Base-by-base conservation (phyloP, 768 basidiomycete species). In the Rhizopogon vesiculosus region DNA sequence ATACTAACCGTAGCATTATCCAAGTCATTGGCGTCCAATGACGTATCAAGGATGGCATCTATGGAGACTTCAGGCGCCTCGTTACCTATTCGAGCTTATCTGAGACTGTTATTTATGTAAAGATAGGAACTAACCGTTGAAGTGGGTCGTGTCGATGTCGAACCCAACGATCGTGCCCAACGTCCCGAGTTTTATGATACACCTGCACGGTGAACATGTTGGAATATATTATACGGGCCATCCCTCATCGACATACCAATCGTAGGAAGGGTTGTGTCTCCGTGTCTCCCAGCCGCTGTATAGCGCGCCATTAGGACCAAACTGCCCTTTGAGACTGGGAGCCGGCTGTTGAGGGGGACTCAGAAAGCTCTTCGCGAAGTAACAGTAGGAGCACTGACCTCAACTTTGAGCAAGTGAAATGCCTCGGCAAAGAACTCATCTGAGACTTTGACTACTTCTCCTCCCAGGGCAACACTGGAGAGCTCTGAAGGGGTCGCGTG, bases 341-440 rank as follows among this genome's bases (percentile, higher is more conserved):
- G 95, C 85, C 7, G 95, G 89, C 94, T 97, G 60, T 13, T 29
- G 42, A 39, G 41, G 22, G 53, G 38, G 35, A 16, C 8, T 49
- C 16, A 8, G 13, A 29, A n/a, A 19, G 38, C 7, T 53, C 41
- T 38, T 41, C 39, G 29, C 52, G 39, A 46, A 31, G n/a, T 53
- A 19, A 31, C 28, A 31, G 44, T 38, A 2, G 19, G 6, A 4
- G 8, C 15, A 41, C 81, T 63, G 58, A 92, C 95, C 73, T 87
- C 85, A 42, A 91, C 87, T 48, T 89, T 79, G 53, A 99, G 78
- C 25, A 99, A 76, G 73, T 96, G 85, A 59, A 72, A 80, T 0
- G 90, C 93, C 62, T 87, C 83, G 9, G 92, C 93, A 65, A 99
- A 99, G 78, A 98, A 99, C 60, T 99, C 93, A 69, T 99, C 97